phyloP scores from a whole-genome alignment of 306 rosid species.

The Citrullus amarus region DNA sequence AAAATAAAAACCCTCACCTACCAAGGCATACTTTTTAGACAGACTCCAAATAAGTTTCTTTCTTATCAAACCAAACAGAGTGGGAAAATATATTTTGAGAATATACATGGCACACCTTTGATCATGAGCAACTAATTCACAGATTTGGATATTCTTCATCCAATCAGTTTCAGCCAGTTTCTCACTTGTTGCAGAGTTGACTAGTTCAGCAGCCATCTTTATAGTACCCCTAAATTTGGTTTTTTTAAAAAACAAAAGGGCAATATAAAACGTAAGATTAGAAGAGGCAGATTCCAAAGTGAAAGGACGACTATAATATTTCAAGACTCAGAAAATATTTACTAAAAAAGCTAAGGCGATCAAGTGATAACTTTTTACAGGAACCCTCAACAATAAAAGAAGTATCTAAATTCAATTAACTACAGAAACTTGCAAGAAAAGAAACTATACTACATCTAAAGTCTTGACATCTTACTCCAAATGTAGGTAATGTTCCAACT shows the following conservation, averaged over 20 bases:
- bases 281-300: background rate
- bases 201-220: slow-evolving; percentile 84
- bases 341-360: background rate
- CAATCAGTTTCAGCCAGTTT: slow-evolving; percentile 74
- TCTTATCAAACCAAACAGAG: background rate
- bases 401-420: too few species aligned
- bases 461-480: background rate
- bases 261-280: background rate
- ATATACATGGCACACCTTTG: slow-evolving; percentile 41
- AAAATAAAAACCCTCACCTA: too few species aligned
- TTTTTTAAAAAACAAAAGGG: background rate
- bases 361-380: background rate
- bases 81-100: background rate
- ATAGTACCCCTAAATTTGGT: background rate
- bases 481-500: background rate
- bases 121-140: slow-evolving; percentile 80
- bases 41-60: background rate
- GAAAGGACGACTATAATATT: background rate
- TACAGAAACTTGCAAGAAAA: background rate
- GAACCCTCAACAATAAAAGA: background rate
- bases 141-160: slow-evolving; percentile 73
- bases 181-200: slow-evolving; percentile 74
- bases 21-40: background rate
- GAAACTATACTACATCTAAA: background rate
- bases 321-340: background rate